phyloP scores from a whole-genome alignment of 2,329 filamentous ascomycete genomes.

The Cryphonectria nitschkei region DNA sequence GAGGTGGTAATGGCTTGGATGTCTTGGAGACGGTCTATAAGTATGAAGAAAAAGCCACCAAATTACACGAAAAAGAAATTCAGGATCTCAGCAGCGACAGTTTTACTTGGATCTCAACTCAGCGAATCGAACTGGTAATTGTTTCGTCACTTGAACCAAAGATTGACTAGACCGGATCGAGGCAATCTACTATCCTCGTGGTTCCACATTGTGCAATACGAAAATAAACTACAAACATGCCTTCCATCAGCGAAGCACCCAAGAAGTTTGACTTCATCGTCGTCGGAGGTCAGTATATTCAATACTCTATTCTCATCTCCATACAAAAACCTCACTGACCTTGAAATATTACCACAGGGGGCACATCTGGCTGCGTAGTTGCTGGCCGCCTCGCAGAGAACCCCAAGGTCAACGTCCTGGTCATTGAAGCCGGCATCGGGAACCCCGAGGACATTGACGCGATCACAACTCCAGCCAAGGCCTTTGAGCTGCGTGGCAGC shows the following conservation, averaged over 20 bases:
- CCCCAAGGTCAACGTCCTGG: conserved; percentile 48
- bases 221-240: conserved; percentile 30
- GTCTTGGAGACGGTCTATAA: neutral
- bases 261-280: conserved; percentile 45
- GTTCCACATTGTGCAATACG: neutral
- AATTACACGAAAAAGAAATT: neutral
- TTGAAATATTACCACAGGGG: conserved; percentile 37
- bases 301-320: too few species aligned
- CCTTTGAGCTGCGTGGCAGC: conserved; percentile 57
- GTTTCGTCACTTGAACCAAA: too few species aligned
- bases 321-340: neutral
- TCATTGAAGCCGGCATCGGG: conserved; percentile 53
- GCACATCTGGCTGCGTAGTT: conserved; percentile 52
- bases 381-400: conserved; percentile 57
- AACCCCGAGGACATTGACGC: conserved; percentile 54
- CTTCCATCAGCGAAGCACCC: conserved; percentile 23
- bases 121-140: too few species aligned
- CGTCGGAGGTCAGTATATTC: conserved; percentile 36
- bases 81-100: neutral
- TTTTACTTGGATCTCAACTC: too few species aligned
- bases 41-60: neutral
- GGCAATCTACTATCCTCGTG: neutral
- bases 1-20: neutral
- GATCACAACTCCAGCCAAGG: conserved; percentile 56
- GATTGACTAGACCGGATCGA: too few species aligned